These are phyloP conservation scores for Carex parvula DNA, from an alignment of 176 grass and related monocot genomes.

Conservation along the genomic window DNA sequence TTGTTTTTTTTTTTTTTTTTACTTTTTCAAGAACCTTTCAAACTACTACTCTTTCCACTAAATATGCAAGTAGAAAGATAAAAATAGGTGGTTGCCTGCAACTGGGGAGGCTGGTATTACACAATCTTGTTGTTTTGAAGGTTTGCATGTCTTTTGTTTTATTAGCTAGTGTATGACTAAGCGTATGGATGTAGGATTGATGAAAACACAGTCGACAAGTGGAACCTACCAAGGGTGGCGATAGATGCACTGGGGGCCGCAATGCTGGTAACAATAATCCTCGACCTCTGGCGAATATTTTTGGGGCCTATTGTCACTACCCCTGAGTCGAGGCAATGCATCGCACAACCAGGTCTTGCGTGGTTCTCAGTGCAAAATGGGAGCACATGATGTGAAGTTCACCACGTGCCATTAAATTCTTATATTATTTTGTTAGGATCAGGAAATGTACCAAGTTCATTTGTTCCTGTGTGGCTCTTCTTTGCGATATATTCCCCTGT, in stretches of 20 bases:
- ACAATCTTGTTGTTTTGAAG: not conserved
- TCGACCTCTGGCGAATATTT: constrained; percentile 87
- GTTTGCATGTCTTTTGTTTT: not conserved
- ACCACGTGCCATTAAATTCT: not conserved
- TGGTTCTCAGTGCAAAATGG: constrained; percentile 67
- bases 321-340: constrained; percentile 42
- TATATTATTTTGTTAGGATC: not conserved
- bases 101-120: not conserved
- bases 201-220: constrained; percentile 48
- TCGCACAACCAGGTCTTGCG: constrained; percentile 52
- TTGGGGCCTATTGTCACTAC: constrained; percentile 61
- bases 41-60: not conserved
- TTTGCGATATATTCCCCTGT: not conserved
- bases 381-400: constrained; percentile 28
- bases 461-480: not conserved
- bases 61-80: not conserved
- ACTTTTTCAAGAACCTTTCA: not conserved
- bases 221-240: constrained; percentile 75
- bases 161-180: not conserved
- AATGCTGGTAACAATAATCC: constrained; percentile 90
- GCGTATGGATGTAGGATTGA: constrained; percentile 44
- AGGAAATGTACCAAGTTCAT: not conserved
- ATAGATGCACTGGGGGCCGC: constrained; percentile 79
- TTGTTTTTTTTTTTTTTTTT: too few relatives aligned
- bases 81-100: not conserved